Evolutionary conservation across 2,329 filamentous ascomycete species (phyloP).

Genomic region (Sphaerulina vaccinii): DNA sequence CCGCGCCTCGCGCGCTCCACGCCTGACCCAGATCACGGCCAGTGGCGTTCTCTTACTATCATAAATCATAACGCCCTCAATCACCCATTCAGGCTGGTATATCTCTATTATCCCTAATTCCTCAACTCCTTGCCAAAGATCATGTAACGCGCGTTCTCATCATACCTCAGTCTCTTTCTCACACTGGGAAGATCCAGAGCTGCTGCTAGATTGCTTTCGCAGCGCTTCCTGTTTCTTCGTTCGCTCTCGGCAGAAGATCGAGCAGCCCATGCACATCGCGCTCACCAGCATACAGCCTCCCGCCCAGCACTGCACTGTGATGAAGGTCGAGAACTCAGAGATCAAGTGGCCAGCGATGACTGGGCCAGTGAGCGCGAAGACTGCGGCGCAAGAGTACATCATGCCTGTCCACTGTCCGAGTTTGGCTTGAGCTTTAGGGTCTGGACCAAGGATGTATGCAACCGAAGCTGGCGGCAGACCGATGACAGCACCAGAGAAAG

Average conservation of each 20-base stretch:
- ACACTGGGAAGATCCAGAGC: neutral
- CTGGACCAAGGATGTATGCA: slow-evolving; percentile 45
- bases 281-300: slow-evolving; percentile 45
- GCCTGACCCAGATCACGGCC: slow-evolving; percentile 11
- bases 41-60: slow-evolving; percentile 8
- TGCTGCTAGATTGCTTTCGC: neutral
- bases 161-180: slow-evolving; percentile 7
- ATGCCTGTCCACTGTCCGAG: slow-evolving; percentile 55
- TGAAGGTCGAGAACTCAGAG: slow-evolving; percentile 41
- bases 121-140: neutral
- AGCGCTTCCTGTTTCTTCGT: slow-evolving; percentile 6
- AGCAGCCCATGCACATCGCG: slow-evolving; percentile 43
- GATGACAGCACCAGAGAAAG: slow-evolving; percentile 51
- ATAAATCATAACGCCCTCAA: slow-evolving; percentile 5
- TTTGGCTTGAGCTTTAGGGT: slow-evolving; percentile 37
- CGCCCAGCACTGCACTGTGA: slow-evolving; percentile 50
- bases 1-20: no score
- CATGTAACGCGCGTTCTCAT: neutral
- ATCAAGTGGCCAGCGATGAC: slow-evolving; percentile 50
- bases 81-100: neutral
- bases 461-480: slow-evolving; percentile 52
- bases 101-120: neutral
- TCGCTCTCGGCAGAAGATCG: slow-evolving; percentile 22
- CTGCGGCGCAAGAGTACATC: slow-evolving; percentile 51
- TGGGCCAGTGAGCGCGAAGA: slow-evolving; percentile 49